Percentiles rank a stretch among this genome's conserved stretches.
phyloP scores from a whole-genome alignment of 2,329 filamentous ascomycete genomes.

The Penicillium sp. region DNA sequence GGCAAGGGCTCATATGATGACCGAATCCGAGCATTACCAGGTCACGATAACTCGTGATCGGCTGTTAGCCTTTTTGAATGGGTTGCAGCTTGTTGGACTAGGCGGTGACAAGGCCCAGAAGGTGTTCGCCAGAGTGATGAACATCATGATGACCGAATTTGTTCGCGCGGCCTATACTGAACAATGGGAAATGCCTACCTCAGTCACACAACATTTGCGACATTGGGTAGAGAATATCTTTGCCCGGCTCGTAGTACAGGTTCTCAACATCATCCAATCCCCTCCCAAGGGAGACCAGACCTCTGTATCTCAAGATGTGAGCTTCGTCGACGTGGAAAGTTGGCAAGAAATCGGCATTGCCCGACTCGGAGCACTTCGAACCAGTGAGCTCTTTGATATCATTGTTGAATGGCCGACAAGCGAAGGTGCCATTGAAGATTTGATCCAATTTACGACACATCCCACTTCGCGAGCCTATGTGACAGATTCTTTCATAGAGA shows the following conservation, averaged over 20 bases:
- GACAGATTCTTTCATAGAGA: slow-evolving; percentile 49
- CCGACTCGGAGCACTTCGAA: slow-evolving; percentile 51
- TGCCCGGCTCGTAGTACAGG: slow-evolving; percentile 47
- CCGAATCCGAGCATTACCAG: slow-evolving; percentile 25
- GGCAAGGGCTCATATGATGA: slow-evolving; percentile 30
- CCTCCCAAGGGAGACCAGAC: slow-evolving; percentile 20
- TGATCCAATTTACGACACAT: slow-evolving; percentile 52
- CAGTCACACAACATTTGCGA: slow-evolving; percentile 46
- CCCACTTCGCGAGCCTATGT: slow-evolving; percentile 52
- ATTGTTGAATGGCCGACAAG: slow-evolving; percentile 57
- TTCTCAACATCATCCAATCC: slow-evolving; percentile 40
- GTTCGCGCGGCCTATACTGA: slow-evolving; percentile 53
- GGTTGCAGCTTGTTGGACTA: slow-evolving; percentile 50
- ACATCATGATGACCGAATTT: slow-evolving; percentile 52
- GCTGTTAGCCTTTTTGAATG: slow-evolving; percentile 40
- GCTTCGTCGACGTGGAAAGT: slow-evolving; percentile 43
- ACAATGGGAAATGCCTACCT: slow-evolving; percentile 50
- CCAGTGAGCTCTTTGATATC: slow-evolving; percentile 56
- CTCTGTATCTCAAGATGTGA: slow-evolving; percentile 29
- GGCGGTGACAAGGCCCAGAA: slow-evolving; percentile 51
- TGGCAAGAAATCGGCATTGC: slow-evolving; percentile 53
- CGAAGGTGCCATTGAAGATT: slow-evolving; percentile 54
- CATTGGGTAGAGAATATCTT: slow-evolving; percentile 54
- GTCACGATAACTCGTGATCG: slow-evolving; percentile 30
- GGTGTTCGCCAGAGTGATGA: slow-evolving; percentile 54